Conservation (phyloP, 306 rosid genomes). For the Cucumis hystrix region DNA sequence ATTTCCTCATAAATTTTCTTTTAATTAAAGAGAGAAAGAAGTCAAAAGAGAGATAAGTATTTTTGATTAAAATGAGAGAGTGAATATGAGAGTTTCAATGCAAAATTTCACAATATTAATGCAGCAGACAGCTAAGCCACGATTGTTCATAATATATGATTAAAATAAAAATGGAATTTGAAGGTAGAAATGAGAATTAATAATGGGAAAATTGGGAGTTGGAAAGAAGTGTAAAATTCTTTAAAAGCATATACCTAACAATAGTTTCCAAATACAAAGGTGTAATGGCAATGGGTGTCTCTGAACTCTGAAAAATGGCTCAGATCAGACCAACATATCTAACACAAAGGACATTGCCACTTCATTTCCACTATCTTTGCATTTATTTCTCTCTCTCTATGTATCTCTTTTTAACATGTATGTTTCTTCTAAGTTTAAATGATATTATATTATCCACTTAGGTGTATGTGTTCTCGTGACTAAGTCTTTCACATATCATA, state of each 20-base stretch:
- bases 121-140: constrained; percentile 1
- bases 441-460: no score
- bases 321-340: not conserved
- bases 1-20: no score
- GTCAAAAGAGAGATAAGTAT: not conserved
- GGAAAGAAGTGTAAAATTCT: not conserved
- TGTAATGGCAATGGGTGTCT: not conserved
- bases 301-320: not conserved
- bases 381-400: not conserved
- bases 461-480: no score
- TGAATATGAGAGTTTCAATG: constrained; percentile 2
- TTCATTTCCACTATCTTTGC: not conserved
- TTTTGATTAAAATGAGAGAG: not conserved
- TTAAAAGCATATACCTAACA: constrained; percentile 2
- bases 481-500: no score
- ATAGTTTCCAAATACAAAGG: not conserved
- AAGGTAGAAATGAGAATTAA: not conserved
- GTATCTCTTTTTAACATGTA: no score
- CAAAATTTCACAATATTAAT: not conserved
- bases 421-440: no score
- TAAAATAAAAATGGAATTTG: not conserved
- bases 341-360: constrained; percentile 4
- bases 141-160: not conserved
- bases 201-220: not conserved
- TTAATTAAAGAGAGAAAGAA: not conserved